phyloP scores from a whole-genome alignment of 306 rosid species.

The Abrus precatorius region DNA sequence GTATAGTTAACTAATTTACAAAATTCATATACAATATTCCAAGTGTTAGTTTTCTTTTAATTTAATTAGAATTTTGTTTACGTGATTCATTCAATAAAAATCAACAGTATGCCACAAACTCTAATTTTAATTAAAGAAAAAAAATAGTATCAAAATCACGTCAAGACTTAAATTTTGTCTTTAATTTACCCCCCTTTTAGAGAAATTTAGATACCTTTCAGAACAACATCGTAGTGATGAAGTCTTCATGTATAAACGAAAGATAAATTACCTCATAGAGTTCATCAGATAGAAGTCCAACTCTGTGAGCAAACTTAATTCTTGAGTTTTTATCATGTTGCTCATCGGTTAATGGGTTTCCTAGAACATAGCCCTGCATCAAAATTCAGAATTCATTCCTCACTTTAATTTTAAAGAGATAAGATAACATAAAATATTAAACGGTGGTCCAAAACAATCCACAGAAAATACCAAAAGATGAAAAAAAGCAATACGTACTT shows the following conservation, averaged over 20 bases:
- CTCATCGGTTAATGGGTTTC: constrained; percentile 46
- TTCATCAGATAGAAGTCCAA: constrained; percentile 47
- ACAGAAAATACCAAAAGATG: neutral
- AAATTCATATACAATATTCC: too few species aligned
- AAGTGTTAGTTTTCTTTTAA: too few species aligned
- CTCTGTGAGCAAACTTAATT: constrained; percentile 42
- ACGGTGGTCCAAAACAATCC: neutral
- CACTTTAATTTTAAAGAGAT: neutral
- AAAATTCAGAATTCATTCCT: neutral
- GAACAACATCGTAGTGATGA: neutral
- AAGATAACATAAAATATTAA: neutral
- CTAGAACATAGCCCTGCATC: constrained; percentile 44
- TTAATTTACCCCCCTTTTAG: neutral
- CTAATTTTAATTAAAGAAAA: too few species aligned
- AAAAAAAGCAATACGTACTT: constrained; percentile 9
- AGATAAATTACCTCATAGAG: constrained; percentile 40
- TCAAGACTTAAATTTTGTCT: neutral
- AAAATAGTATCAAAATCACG: too few species aligned
- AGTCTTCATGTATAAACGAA: neutral
- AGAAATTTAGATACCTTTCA: neutral
- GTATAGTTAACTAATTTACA: too few species aligned
- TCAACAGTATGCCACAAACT: too few species aligned
- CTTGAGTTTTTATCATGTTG: constrained; percentile 7
- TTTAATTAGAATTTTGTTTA: too few species aligned
- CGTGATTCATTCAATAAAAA: too few species aligned